Percentiles rank a stretch among this genome's conserved stretches.
Conservation (phyloP, 2,329 filamentous ascomycete species). For the Talaromyces sp. region DNA sequence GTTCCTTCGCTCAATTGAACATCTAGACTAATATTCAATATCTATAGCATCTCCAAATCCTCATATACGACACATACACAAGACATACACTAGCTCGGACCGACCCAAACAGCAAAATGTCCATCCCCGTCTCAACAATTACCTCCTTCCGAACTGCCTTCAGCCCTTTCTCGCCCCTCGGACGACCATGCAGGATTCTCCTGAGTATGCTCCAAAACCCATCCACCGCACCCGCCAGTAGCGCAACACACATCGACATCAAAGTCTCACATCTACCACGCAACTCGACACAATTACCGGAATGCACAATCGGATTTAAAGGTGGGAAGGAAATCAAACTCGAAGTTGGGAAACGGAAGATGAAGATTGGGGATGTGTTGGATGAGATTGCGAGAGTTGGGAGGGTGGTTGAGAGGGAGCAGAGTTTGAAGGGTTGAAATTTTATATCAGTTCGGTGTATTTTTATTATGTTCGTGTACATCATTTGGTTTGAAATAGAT, state of each 20-base stretch:
- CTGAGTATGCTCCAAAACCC: conserved; percentile 80
- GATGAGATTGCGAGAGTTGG: conserved; percentile 91
- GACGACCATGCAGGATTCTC: conserved; percentile 82
- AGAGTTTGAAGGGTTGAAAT: conserved; percentile 61
- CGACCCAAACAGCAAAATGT: conserved; percentile 1
- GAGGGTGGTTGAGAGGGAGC: conserved; percentile 72
- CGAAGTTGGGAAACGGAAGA: conserved; percentile 70
- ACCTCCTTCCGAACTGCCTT: conserved; percentile 82
- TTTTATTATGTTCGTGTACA: conserved; percentile 1
- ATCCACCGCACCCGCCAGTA: conserved; percentile 72
- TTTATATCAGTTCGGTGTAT: neutral
- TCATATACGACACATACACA: neutral
- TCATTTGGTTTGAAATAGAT: neutral
- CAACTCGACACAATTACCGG: conserved; percentile 63
- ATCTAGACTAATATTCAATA: neutral
- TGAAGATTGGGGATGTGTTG: conserved; percentile 80
- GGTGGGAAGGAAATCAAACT: conserved; percentile 88
- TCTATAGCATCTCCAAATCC: neutral
- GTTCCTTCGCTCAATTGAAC: neutral
- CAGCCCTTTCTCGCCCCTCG: conserved; percentile 80
- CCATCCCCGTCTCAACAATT: conserved; percentile 40
- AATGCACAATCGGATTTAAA: conserved; percentile 81
- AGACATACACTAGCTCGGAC: neutral
- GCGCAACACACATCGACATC: conserved; percentile 71
- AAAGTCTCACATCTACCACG: conserved; percentile 72